These are phyloP conservation scores for Globisporangium carolinianum DNA, from an alignment of 352 stramenopile genomes.

Conservation along the genomic window DNA sequence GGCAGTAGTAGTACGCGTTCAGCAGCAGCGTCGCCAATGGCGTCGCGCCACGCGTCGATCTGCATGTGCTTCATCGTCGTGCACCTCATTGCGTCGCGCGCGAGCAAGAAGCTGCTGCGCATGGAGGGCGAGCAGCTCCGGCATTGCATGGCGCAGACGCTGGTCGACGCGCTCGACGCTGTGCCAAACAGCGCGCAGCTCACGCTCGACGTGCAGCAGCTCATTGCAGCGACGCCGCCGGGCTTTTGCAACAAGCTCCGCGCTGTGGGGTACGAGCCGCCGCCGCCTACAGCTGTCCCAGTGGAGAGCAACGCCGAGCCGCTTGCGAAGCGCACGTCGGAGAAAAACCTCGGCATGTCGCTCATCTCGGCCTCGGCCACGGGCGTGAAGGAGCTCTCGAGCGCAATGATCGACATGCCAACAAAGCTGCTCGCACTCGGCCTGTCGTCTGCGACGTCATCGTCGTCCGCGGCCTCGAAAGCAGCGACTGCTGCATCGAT, in stretches of 20 bases:
- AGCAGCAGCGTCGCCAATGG: slow-evolving; percentile 7
- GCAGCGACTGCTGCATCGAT: neutral
- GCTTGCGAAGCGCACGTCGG: slow-evolving; percentile 6
- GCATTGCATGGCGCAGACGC: slow-evolving; percentile 55
- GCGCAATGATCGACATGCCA: slow-evolving; percentile 66
- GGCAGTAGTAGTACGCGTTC: neutral
- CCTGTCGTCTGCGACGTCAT: neutral
- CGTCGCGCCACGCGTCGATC: slow-evolving; percentile 12
- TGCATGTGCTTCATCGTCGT: slow-evolving; percentile 52
- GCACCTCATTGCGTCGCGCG: slow-evolving; percentile 22
- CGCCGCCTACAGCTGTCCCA: neutral
- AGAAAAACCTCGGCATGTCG: slow-evolving; percentile 28
- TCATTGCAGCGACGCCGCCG: slow-evolving; percentile 60
- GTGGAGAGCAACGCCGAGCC: neutral
- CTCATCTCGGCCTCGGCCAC: slow-evolving; percentile 61
- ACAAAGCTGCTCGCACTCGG: slow-evolving; percentile 39
- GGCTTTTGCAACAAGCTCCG: slow-evolving; percentile 51
- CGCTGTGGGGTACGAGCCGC: slow-evolving; percentile 22
- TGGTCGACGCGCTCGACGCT: slow-evolving; percentile 41
- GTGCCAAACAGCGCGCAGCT: slow-evolving; percentile 21
- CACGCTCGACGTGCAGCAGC: slow-evolving; percentile 26
- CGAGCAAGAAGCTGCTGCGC: slow-evolving; percentile 56
- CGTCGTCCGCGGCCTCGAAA: slow-evolving; percentile 7
- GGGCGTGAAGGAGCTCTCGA: slow-evolving; percentile 55
- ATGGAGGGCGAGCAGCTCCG: slow-evolving; percentile 70